Conservation (phyloP, 306 rosid species). For the Ziziphus jujuba region DNA sequence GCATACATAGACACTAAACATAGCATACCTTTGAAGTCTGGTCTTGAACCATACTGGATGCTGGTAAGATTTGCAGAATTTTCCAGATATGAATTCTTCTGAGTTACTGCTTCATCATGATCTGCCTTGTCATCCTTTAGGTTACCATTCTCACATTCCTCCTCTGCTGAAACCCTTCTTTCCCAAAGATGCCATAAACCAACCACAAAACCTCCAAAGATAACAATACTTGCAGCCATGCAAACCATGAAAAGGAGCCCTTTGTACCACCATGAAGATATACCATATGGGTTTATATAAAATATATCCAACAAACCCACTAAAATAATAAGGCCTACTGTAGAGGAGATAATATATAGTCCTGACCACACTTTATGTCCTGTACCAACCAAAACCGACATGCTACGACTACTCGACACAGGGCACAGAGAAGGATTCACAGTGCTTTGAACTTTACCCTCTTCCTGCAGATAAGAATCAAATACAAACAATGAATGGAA, state of each 20-base stretch:
- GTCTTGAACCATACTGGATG: constrained; percentile 67
- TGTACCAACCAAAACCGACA: constrained; percentile 83
- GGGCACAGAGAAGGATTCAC: constrained; percentile 44
- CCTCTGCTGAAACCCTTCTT: constrained; percentile 28
- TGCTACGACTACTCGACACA: constrained; percentile 36
- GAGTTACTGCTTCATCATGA: constrained; percentile 24
- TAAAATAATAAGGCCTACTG: constrained; percentile 56
- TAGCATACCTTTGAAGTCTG: constrained; percentile 70
- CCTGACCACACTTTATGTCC: constrained; percentile 82
- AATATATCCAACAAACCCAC: constrained; percentile 45
- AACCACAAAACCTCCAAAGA: constrained; percentile 79
- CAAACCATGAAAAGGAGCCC: constrained; percentile 61
- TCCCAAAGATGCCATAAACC: constrained; percentile 79
- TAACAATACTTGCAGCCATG: constrained; percentile 65
- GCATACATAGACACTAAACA: not conserved
- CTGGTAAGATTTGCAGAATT: constrained; percentile 31
- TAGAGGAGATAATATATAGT: constrained; percentile 69
- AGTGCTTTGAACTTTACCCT: constrained; percentile 50
- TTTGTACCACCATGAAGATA: constrained; percentile 76
- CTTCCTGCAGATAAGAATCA: constrained; percentile 56
- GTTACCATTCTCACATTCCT: constrained; percentile 19
- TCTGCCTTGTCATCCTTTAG: constrained; percentile 20
- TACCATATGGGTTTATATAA: constrained; percentile 60
- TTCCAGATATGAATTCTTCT: constrained; percentile 28
- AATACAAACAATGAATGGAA: not conserved